Base-by-base conservation (phyloP, 2,329 filamentous ascomycete species). In the Trichophaea hybrida region DNA sequence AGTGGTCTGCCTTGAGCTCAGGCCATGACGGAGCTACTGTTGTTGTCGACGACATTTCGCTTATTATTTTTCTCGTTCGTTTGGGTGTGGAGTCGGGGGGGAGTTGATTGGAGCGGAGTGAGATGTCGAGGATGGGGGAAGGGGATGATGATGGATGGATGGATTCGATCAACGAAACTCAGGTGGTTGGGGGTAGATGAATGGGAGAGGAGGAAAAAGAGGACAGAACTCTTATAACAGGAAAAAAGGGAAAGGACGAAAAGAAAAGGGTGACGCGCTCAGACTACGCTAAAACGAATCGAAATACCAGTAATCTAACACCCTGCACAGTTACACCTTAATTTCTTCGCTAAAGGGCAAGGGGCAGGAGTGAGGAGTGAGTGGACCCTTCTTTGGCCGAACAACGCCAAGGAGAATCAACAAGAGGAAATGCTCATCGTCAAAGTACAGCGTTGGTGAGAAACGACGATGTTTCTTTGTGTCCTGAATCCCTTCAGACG, bases 1-100 rank as follows among this genome's bases (percentile, higher is more conserved):
- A 60, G 48, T 65, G 64, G 35, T 51, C 34, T n/a, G 59, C 62
- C 24, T 56, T 40, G 13, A 65, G 15, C 6, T 57, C 51, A 15
- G 64, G 64, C 64, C 64, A 65, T 43, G 48, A 24, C 5, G 56
- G 35, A 50, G 55, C 43, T 53, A 43, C 24, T 24, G 24, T 3
- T 17, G 17, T 60, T 59, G 15, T 54, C 12, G 49, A 64, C 58
- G 17, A 56, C 56, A 57, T 61, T 64, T 24, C 33, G 53, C 35
- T 58, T 31, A 46, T 58, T 44, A 24, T 24, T 3, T 24, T 24
- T 24, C 24, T 24, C 24, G 24, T 24, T 24, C 24, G 24, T 24
- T 24, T 24, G 24, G 24, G 24, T 24, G 24, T 24, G 24, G 24
- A 24, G 24, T 24, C 24, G 24, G 24, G 24, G 24, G 24, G 24